Evolutionary conservation across 2,329 filamentous ascomycete genomes (phyloP).

Genomic region (Cercospora beticola): DNA sequence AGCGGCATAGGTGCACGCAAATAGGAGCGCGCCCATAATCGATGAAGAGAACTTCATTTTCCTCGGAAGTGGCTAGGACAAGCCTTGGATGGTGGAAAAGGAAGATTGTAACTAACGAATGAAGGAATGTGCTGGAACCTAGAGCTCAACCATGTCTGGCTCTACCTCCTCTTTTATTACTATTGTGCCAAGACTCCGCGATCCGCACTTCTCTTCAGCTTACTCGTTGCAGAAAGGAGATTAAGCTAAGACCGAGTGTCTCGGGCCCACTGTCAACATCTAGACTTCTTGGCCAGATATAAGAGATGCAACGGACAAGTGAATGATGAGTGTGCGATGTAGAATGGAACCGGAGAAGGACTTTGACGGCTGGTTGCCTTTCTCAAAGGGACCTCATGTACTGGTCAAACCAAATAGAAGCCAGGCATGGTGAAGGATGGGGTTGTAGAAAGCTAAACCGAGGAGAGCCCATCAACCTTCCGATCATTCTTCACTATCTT

Average conservation of each 20-base stretch:
- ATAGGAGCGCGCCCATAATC: no score
- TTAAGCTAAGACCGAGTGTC: not conserved
- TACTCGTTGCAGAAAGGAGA: not conserved
- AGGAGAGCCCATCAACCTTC: not conserved
- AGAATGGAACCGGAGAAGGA: no score
- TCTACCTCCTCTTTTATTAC: no score
- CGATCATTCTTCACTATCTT: not conserved
- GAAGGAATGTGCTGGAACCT: not conserved
- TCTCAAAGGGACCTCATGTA: not conserved
- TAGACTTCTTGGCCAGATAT: not conserved
- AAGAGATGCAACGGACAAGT: no score
- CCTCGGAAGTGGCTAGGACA: no score
- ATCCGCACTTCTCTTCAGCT: no score
- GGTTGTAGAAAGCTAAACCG: not conserved
- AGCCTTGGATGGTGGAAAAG: no score
- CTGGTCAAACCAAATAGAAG: not conserved
- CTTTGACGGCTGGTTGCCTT: no score
- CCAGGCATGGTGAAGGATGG: not conserved
- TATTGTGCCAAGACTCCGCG: not conserved
- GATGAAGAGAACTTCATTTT: no score
- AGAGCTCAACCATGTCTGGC: no score
- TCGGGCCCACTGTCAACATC: not conserved
- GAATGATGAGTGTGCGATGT: no score
- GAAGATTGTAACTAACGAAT: not conserved
- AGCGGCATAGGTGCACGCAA: no score